These are phyloP conservation scores for Botrytis deweyae DNA, from an alignment of 2,329 filamentous ascomycete genomes.

Conservation along the genomic window DNA sequence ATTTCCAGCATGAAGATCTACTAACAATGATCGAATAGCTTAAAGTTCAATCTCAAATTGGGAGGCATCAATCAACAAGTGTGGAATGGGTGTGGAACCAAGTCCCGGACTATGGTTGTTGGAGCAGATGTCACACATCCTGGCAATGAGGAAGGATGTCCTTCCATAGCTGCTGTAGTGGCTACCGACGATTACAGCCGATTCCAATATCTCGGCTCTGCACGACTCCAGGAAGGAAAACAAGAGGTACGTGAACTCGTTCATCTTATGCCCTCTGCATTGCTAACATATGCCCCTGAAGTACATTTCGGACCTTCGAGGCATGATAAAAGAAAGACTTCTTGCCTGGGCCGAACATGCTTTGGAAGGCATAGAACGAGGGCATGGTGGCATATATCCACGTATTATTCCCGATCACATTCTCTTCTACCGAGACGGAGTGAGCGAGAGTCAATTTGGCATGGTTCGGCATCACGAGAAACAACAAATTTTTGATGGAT, in stretches of 20 bases:
- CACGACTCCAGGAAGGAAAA: background rate
- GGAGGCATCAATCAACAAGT: background rate
- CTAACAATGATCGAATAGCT: background rate
- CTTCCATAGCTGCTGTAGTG: background rate
- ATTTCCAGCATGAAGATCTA: background rate
- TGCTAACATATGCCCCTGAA: background rate
- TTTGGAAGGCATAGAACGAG: too few relatives aligned
- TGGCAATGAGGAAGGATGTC: background rate
- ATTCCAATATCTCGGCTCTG: background rate
- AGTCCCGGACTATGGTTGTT: background rate
- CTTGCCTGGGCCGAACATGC: background rate
- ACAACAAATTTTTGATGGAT: background rate
- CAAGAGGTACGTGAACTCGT: background rate
- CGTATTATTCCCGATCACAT: background rate
- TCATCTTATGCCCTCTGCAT: background rate
- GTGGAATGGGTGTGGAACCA: background rate
- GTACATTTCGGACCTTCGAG: background rate
- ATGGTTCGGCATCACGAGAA: background rate
- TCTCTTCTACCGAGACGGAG: constrained; percentile 1
- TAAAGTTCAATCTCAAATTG: constrained; percentile 1
- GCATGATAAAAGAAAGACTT: background rate
- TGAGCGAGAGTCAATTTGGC: background rate
- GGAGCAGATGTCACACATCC: constrained; percentile 13
- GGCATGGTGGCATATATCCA: background rate
- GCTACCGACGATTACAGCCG: background rate